A percentile compares a stretch with the other conserved stretches of the same genome.
These are phyloP conservation scores for Torrubiella hemipterigena DNA, from an alignment of 2,329 filamentous ascomycete genomes.

Conservation along the genomic window DNA sequence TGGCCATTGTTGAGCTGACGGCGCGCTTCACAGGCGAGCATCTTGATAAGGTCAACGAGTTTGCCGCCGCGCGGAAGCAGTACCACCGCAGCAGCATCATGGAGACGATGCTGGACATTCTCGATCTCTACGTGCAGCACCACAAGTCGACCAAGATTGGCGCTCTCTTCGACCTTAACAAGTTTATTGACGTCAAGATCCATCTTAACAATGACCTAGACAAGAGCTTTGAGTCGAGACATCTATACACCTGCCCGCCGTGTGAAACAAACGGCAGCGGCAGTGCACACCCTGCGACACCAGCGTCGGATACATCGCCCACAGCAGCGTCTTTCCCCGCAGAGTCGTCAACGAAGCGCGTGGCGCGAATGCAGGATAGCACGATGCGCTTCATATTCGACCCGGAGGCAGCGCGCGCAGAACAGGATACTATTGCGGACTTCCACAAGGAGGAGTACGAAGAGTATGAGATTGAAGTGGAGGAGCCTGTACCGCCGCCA, in stretches of 20 bases:
- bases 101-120: constrained; percentile 80
- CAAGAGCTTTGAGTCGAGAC: constrained; percentile 46
- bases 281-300: constrained; percentile 14
- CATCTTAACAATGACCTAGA: constrained; percentile 73
- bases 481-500: constrained; percentile 39
- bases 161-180: constrained; percentile 57
- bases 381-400: constrained; percentile 88
- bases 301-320: constrained; percentile 22
- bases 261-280: constrained; percentile 29
- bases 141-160: constrained; percentile 64
- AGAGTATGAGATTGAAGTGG: constrained; percentile 66
- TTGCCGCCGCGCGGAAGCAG: constrained; percentile 36
- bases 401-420: constrained; percentile 58
- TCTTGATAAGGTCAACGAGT: constrained; percentile 33
- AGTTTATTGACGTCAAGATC: constrained; percentile 80
- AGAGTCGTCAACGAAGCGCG: constrained; percentile 17
- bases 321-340: constrained; percentile 25
- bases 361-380: constrained; percentile 44
- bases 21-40: constrained; percentile 52
- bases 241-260: constrained; percentile 45
- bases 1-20: constrained; percentile 72
- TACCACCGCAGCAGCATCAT: constrained; percentile 35
- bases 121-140: constrained; percentile 88
- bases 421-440: constrained; percentile 53
- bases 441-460: constrained; percentile 67